phyloP scores from a whole-genome alignment of 306 rosid species.

The Vicia sativa region DNA sequence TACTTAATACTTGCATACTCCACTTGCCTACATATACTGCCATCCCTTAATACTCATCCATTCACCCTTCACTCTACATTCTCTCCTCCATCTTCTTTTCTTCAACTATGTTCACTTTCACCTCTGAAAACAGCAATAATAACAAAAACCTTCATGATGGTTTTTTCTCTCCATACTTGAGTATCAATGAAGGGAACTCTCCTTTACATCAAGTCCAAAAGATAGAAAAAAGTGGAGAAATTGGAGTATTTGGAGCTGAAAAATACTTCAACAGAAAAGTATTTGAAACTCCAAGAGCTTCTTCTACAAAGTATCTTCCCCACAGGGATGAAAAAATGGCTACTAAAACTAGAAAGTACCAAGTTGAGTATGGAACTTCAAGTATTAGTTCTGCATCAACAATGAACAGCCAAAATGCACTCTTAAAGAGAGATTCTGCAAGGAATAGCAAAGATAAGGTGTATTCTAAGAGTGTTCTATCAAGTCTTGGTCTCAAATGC shows the following conservation, averaged over 20 bases:
- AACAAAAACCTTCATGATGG: conserved; percentile 36
- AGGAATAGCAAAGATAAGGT: conserved; percentile 34
- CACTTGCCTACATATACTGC: conserved; percentile 53
- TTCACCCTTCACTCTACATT: conserved; percentile 37
- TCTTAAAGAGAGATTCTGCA: conserved; percentile 44
- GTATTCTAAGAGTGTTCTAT: conserved; percentile 52
- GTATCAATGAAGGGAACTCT: conserved; percentile 36
- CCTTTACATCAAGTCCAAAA: conserved; percentile 16
- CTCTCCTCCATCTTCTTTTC: conserved; percentile 22
- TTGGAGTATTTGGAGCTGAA: conserved; percentile 88
- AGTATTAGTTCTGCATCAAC: conserved; percentile 73
- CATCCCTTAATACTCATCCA: conserved; percentile 29
- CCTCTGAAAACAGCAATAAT: conserved; percentile 31
- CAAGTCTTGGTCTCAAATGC: conserved; percentile 63
- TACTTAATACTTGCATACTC: conserved; percentile 43
- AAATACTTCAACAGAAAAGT: conserved; percentile 78
- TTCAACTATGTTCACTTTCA: conserved; percentile 47
- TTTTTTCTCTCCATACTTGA: conserved; percentile 51
- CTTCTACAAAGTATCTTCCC: conserved; percentile 40
- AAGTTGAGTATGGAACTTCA: conserved; percentile 58
- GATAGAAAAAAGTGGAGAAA: conserved; percentile 84
- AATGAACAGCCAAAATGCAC: conserved; percentile 71
- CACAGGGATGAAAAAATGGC: conserved; percentile 31
- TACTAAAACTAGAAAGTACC: conserved; percentile 38
- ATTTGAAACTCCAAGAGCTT: conserved; percentile 43